phyloP scores from a whole-genome alignment of 208 protist species.

The Phytomonas sp. region DNA sequence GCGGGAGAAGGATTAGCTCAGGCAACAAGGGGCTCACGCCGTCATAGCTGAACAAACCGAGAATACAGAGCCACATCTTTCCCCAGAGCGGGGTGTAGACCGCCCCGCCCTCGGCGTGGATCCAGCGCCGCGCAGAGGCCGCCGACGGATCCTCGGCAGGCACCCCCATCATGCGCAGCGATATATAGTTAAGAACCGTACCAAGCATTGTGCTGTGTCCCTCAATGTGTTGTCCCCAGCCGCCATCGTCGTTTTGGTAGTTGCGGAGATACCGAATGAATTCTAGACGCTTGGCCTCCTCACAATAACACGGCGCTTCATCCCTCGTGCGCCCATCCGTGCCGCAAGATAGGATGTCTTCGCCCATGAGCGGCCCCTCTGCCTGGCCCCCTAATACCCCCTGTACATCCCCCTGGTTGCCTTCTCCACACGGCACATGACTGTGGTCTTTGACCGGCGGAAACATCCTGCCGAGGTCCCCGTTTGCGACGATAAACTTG shows the following conservation, averaged over 20 bases:
- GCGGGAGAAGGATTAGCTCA: constrained; percentile 91
- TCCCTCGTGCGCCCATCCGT: constrained; percentile 11
- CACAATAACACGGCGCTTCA: constrained; percentile 34
- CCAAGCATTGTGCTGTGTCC: constrained; percentile 94
- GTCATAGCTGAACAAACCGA: constrained; percentile 91
- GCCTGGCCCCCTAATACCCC: not conserved
- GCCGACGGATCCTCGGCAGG: constrained; percentile 46
- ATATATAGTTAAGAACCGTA: constrained; percentile 93
- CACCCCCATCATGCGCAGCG: constrained; percentile 91
- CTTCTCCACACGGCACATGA: constrained; percentile 18
- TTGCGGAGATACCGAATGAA: constrained; percentile 93
- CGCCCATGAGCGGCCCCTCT: constrained; percentile 7
- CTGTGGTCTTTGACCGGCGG: constrained; percentile 28
- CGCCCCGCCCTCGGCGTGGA: constrained; percentile 74
- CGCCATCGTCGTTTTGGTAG: constrained; percentile 92
- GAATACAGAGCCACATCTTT: constrained; percentile 93
- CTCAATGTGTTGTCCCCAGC: constrained; percentile 96
- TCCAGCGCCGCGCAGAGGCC: constrained; percentile 64
- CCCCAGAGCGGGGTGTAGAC: constrained; percentile 93
- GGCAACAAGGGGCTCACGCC: constrained; percentile 91
- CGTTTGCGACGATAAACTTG: constrained; percentile 80
- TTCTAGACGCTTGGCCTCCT: constrained; percentile 56
- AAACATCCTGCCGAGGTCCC: constrained; percentile 65
- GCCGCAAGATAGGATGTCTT: constrained; percentile 14
- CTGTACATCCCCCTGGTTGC: not conserved